Conservation (phyloP, 2,329 filamentous ascomycete genomes). For the Sphaerulina musiva region DNA sequence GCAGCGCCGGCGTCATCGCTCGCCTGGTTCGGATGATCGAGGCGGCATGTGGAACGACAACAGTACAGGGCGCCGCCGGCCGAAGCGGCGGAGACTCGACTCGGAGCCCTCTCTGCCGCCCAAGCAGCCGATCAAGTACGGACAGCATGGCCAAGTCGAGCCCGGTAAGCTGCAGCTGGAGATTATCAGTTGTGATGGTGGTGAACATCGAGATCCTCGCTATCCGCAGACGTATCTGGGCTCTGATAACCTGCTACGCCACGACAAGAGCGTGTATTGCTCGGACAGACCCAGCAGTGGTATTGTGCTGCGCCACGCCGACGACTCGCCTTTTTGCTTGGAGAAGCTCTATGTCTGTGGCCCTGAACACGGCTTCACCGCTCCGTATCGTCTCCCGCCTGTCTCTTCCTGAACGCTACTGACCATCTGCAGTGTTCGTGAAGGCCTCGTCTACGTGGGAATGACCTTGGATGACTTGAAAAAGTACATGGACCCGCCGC, state of each 20-base stretch:
- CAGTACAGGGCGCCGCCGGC: slow-evolving; percentile 17
- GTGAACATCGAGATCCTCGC: slow-evolving; percentile 52
- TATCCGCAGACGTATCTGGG: slow-evolving; percentile 49
- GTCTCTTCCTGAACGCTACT: slow-evolving; percentile 23
- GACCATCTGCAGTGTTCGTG: slow-evolving; percentile 60
- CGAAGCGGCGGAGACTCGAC: slow-evolving; percentile 39
- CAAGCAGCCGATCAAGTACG: slow-evolving; percentile 60
- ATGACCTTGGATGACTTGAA: slow-evolving; percentile 77
- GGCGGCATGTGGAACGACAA: slow-evolving; percentile 14
- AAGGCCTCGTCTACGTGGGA: slow-evolving; percentile 85
- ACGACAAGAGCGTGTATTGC: slow-evolving; percentile 81
- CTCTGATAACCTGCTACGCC: slow-evolving; percentile 74
- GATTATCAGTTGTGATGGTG: slow-evolving; percentile 82
- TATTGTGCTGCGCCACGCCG: slow-evolving; percentile 74
- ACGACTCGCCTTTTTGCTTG: slow-evolving; percentile 71
- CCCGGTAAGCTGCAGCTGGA: slow-evolving; percentile 78
- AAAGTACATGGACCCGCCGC: slow-evolving; percentile 34
- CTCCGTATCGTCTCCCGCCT: slow-evolving; percentile 55
- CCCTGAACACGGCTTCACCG: slow-evolving; percentile 71
- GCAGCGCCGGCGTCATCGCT: slow-evolving; percentile 19
- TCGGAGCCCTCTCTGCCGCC: slow-evolving; percentile 21
- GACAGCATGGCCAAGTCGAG: slow-evolving; percentile 79
- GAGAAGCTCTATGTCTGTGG: slow-evolving; percentile 84
- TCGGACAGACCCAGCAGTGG: slow-evolving; percentile 85
- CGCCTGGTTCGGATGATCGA: slow-evolving; percentile 19